Base-by-base conservation (phyloP, 352 stramenopile genomes). In the Globisporangium mamillatum region DNA sequence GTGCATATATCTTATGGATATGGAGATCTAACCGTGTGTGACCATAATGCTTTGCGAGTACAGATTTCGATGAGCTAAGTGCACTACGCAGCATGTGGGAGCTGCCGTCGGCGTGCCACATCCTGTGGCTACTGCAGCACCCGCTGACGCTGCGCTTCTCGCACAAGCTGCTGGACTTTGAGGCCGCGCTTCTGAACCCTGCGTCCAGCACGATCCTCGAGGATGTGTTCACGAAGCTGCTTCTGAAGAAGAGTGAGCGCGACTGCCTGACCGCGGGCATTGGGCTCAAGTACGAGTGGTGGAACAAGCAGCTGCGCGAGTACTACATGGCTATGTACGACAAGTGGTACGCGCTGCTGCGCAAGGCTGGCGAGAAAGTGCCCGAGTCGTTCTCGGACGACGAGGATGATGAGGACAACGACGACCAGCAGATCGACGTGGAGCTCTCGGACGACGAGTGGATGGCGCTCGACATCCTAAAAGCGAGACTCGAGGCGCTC, bases 251-350 rank as follows among this genome's bases (percentile, higher is more conserved):
- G 67, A 93, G 83, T 64, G 86, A 94, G 68, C 83, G 88, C 34
- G 81, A 86, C 29, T 91, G 82, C 64, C 65, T 94, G n/a, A 82
- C 77, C 22, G 79, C 83, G 44, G 88, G 88, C 20, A 84, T 93
- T 36, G 86, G 86, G 2, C 84, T 95, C 54, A 90, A 92, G 76
- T 95, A 95, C 68, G 84, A 93, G 71, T 94, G 86, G 86, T 95
- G 88, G 88, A 93, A 91, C 77, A 92, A 93, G 68, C 88, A 93
- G 64, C 73, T 95, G 66, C 81, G 82, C 9, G 80, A 91, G 66
- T 91, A 93, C 75, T 95, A 94, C 74, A 78, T 89, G 64, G 78
- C 79, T 50, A 75, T 92, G 74, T 95, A 95, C 74, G 77, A 90
- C 67, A 90, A 92, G 60, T 92, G 81, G 86, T 92, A 91, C 66